Percentiles rank a stretch among this genome's conserved stretches.
Evolutionary conservation across 2,329 filamentous ascomycete species (phyloP).

Genomic region (Phyllosticta paracitricarpa): DNA sequence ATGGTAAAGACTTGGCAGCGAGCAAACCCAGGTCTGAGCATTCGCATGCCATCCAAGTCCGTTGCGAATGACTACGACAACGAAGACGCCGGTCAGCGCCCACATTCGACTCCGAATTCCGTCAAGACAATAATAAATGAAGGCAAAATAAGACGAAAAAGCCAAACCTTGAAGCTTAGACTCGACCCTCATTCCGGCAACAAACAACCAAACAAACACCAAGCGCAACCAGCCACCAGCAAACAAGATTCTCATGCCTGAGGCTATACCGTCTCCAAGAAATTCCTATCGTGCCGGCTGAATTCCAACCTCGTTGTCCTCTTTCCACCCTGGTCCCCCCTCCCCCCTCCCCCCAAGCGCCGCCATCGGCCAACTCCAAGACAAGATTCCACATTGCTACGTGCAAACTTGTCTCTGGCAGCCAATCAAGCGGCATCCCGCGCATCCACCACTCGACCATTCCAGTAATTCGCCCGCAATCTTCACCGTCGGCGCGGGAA

Average conservation of each 20-base stretch:
- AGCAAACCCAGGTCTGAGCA: too few relatives aligned
- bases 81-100: background rate
- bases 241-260: background rate
- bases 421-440: background rate
- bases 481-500: background rate
- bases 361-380: background rate
- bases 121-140: background rate
- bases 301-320: background rate
- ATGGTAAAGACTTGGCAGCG: too few relatives aligned
- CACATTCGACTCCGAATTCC: background rate
- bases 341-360: background rate
- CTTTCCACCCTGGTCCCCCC: background rate
- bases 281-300: background rate
- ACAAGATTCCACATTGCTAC: background rate
- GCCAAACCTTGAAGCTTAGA: background rate
- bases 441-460: background rate
- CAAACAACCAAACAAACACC: background rate
- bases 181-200: background rate
- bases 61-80: background rate
- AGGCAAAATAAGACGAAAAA: background rate
- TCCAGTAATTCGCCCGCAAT: background rate
- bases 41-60: too few relatives aligned
- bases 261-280: background rate
- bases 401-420: background rate
- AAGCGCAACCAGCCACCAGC: background rate